Percentiles rank a stretch among this genome's conserved stretches.
Conservation (phyloP, 2,329 filamentous ascomycete genomes). For the Fonsecaea multimorphosa region DNA sequence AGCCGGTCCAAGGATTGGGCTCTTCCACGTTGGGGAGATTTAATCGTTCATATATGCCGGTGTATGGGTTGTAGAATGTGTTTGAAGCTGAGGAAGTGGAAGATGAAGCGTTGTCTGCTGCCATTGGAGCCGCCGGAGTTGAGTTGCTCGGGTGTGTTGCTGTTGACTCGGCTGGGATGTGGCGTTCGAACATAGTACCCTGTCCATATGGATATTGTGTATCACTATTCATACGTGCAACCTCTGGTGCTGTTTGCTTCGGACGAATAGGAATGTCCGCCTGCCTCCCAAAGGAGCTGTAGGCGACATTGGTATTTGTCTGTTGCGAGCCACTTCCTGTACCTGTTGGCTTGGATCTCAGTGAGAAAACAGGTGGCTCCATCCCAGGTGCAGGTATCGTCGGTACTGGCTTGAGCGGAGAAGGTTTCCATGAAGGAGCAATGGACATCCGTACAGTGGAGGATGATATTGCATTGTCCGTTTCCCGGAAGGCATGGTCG, state of each 20-base stretch:
- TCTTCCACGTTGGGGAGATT: neutral
- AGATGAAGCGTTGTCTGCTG: neutral
- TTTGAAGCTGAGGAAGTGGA: neutral
- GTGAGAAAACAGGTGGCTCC: neutral
- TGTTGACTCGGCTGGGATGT: neutral
- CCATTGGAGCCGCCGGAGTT: neutral
- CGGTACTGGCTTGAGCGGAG: neutral
- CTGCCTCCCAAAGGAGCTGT: neutral
- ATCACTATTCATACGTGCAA: neutral
- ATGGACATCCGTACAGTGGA: neutral
- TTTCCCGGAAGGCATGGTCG: neutral
- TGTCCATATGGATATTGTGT: neutral
- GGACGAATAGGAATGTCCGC: neutral
- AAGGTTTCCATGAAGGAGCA: neutral
- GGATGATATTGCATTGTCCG: neutral
- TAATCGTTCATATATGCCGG: neutral
- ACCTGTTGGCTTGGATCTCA: conserved; percentile 6
- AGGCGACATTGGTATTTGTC: neutral
- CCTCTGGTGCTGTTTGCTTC: neutral
- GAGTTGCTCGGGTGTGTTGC: neutral
- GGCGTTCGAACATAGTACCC: neutral
- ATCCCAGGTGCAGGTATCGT: neutral
- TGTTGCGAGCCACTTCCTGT: neutral
- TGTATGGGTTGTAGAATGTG: neutral
- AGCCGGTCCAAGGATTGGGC: neutral